Conservation (phyloP, 2,329 filamentous ascomycete genomes). For the Colletotrichum scovillei region DNA sequence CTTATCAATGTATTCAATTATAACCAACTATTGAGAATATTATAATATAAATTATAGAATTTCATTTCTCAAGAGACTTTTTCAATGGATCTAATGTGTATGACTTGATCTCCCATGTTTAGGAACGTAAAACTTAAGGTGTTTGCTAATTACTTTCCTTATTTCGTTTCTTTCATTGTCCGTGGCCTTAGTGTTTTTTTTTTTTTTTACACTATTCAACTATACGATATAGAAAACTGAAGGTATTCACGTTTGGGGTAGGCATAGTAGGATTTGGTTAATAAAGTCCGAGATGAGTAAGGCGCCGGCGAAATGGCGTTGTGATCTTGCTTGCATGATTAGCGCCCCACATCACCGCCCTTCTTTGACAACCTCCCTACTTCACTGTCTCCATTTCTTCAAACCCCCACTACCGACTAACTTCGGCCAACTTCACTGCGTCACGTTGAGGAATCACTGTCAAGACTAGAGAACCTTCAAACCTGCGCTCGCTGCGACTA, state of each 20-base stretch:
- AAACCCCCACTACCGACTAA: neutral
- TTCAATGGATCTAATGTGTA: too few species aligned
- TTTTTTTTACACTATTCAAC: too few species aligned
- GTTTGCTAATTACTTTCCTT: too few species aligned
- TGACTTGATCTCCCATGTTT: too few species aligned
- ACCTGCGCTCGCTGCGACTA: neutral
- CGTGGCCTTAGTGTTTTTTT: too few species aligned
- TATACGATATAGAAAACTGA: too few species aligned
- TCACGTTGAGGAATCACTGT: neutral
- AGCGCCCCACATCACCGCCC: neutral
- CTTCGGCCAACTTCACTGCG: neutral
- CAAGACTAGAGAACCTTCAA: neutral
- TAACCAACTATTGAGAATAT: too few species aligned
- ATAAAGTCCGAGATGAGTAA: neutral
- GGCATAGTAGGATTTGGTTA: neutral
- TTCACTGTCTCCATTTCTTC: neutral
- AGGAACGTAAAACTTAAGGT: too few species aligned
- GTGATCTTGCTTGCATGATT: neutral
- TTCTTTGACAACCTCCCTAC: constrained; percentile 6
- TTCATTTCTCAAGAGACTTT: too few species aligned
- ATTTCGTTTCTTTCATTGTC: too few species aligned
- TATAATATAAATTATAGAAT: too few species aligned
- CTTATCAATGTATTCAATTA: too few species aligned
- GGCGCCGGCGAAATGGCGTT: neutral
- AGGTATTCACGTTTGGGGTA: neutral